phyloP scores from a whole-genome alignment of 1,284 basidiomycete genomes.

The Sphagnurus paluster region DNA sequence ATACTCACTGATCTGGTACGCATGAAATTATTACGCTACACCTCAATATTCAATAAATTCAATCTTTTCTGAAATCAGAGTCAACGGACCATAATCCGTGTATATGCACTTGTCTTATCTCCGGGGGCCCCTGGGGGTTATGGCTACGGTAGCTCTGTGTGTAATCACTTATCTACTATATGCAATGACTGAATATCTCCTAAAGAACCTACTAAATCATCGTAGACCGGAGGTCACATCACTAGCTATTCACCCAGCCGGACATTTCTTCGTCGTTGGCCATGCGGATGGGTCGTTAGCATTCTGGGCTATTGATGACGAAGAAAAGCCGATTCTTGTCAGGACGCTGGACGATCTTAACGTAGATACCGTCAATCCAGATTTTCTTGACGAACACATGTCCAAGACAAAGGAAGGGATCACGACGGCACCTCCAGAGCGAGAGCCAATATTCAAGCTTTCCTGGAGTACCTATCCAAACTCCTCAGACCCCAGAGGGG shows the following conservation, averaged over 20 bases:
- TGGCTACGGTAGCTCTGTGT: slow-evolving; percentile 56
- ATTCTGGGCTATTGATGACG: slow-evolving; percentile 85
- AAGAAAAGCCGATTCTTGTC: slow-evolving; percentile 79
- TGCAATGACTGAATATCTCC: background rate
- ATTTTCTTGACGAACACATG: slow-evolving; percentile 45
- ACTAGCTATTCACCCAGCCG: slow-evolving; percentile 67
- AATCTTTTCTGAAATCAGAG: slow-evolving; percentile 37
- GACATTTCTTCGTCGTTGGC: slow-evolving; percentile 70
- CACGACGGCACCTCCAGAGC: slow-evolving; percentile 17
- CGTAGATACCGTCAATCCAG: slow-evolving; percentile 50
- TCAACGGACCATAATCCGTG: slow-evolving; percentile 58
- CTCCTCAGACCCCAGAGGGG: slow-evolving; percentile 59
- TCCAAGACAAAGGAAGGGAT: slow-evolving; percentile 14
- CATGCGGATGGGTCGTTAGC: slow-evolving; percentile 87
- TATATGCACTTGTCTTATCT: slow-evolving; percentile 67
- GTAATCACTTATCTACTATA: slow-evolving; percentile 8
- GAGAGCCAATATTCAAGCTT: slow-evolving; percentile 89
- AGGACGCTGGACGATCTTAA: slow-evolving; percentile 65
- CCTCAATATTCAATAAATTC: background rate
- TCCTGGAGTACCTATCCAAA: slow-evolving; percentile 81
- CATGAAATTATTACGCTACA: too few relatives aligned
- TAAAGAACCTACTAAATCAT: slow-evolving; percentile 68
- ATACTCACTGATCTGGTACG: slow-evolving; percentile 72
- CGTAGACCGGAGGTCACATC: slow-evolving; percentile 74
- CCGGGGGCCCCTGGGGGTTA: slow-evolving; percentile 81